Percentiles rank a stretch among this genome's conserved stretches.
Evolutionary conservation across 225 moss, liverwort and hornwort genomes (phyloP).

Genomic region (Lunularia cruciata): DNA sequence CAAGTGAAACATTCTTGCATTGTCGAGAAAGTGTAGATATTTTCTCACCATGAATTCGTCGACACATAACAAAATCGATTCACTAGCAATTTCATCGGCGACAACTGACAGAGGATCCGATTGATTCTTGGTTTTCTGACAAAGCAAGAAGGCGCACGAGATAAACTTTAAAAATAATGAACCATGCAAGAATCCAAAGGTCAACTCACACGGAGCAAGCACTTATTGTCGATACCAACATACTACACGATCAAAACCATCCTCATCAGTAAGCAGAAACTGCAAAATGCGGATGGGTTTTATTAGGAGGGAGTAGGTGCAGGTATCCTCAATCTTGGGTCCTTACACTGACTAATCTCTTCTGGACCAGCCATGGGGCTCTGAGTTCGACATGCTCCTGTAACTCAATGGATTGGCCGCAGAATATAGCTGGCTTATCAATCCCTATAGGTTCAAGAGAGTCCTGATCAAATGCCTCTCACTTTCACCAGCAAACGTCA

Average conservation of each 20-base stretch:
- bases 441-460: neutral
- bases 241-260: too few species aligned
- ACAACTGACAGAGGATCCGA: slow-evolving; percentile 78
- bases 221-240: too few species aligned
- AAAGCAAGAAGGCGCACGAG: too few species aligned
- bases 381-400: slow-evolving; percentile 14
- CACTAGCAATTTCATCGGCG: slow-evolving; percentile 62
- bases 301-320: neutral
- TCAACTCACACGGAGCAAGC: too few species aligned
- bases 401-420: slow-evolving; percentile 13
- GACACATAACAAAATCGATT: slow-evolving; percentile 67
- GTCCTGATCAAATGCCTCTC: slow-evolving; percentile 23
- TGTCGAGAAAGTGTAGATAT: neutral
- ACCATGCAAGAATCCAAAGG: too few species aligned
- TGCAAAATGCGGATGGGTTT: neutral
- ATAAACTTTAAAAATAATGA: too few species aligned
- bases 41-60: slow-evolving; percentile 85
- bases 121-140: slow-evolving; percentile 71
- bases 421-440: neutral
- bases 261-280: too few species aligned
- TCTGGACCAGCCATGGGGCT: slow-evolving; percentile 14
- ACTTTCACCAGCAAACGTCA: slow-evolving; percentile 7
- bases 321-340: slow-evolving; percentile 8
- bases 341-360: slow-evolving; percentile 25
- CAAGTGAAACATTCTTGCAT: neutral